Conservation (phyloP, 805 yeast species). For the Sugiyamaella marilandica region DNA sequence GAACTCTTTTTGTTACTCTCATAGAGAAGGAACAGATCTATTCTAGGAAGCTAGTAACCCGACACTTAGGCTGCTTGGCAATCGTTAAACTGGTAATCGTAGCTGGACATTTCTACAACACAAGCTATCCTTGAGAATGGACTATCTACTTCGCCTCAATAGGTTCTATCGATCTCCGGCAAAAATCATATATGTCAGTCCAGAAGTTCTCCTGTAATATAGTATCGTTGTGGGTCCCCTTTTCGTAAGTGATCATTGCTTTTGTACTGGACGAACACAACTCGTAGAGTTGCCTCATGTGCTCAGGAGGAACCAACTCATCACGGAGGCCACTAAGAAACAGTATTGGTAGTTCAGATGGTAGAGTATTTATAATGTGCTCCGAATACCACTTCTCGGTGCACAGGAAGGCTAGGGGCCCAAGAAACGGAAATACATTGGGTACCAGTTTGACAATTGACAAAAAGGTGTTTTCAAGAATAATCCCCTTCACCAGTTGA, state of each 20-base stretch:
- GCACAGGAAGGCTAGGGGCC: slow-evolving; percentile 54
- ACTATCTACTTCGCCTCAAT: slow-evolving; percentile 2
- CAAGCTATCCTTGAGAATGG: background rate
- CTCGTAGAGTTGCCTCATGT: slow-evolving; percentile 59
- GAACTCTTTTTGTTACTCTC: too few relatives aligned
- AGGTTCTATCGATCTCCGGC: slow-evolving; percentile 13
- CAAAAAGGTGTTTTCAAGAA: slow-evolving; percentile 84
- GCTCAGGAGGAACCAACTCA: slow-evolving; percentile 88
- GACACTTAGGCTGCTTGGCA: background rate
- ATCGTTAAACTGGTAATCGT: background rate
- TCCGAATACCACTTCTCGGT: slow-evolving; percentile 85
- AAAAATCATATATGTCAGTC: slow-evolving; percentile 56
- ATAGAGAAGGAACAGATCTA: too few relatives aligned
- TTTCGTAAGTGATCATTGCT: slow-evolving; percentile 48
- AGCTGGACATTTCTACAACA: too few relatives aligned
- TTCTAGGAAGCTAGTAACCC: background rate
- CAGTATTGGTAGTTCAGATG: slow-evolving; percentile 56
- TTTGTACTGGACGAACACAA: slow-evolving; percentile 50
- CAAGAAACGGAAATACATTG: slow-evolving; percentile 65
- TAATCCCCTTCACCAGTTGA: slow-evolving; percentile 51
- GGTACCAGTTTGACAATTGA: slow-evolving; percentile 57
- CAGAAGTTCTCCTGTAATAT: slow-evolving; percentile 72
- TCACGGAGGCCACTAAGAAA: slow-evolving; percentile 71
- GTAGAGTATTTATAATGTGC: slow-evolving; percentile 45
- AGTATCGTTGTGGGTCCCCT: slow-evolving; percentile 80